Conservation (phyloP, 495 filamentous ascomycete species). For the Filosporella fistucella region DNA sequence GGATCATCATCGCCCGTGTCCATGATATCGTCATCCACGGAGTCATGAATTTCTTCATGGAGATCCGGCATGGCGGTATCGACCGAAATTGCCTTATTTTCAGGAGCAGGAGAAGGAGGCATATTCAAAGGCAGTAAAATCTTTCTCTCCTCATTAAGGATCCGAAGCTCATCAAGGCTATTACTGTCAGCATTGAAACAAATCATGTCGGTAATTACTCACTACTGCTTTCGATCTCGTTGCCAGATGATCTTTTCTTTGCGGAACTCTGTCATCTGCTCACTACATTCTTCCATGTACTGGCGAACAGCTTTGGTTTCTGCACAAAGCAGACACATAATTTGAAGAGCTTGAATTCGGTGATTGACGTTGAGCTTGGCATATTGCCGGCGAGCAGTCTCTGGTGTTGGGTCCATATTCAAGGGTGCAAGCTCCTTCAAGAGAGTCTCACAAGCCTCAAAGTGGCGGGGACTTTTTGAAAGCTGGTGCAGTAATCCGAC, state of each 20-base stretch:
- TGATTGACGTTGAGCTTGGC: constrained; percentile 73
- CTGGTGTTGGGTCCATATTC: constrained; percentile 63
- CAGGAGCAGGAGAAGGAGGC: constrained; percentile 60
- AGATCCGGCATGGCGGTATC: constrained; percentile 63
- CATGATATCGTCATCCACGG: constrained; percentile 26
- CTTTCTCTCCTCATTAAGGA: constrained; percentile 82
- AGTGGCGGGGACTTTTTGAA: constrained; percentile 64
- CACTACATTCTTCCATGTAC: constrained; percentile 86
- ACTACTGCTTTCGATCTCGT: constrained; percentile 76
- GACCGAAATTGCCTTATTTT: constrained; percentile 47
- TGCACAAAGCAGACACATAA: constrained; percentile 80
- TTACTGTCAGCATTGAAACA: constrained; percentile 2
- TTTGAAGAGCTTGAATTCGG: constrained; percentile 75
- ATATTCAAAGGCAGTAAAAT: constrained; percentile 72
- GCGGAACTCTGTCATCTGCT: constrained; percentile 85
- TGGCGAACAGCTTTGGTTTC: constrained; percentile 79
- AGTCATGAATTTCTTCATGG: constrained; percentile 53
- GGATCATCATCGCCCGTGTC: constrained; percentile 65
- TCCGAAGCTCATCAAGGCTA: constrained; percentile 78
- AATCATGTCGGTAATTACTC: constrained; percentile 38
- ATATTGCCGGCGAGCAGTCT: constrained; percentile 71
- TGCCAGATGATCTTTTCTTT: constrained; percentile 96
- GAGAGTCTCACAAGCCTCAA: constrained; percentile 72
- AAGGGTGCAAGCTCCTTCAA: constrained; percentile 74
- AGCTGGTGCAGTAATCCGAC: constrained; percentile 83